Evolutionary conservation across 441 rosid genomes (phyloP).

Genomic region (Breynia disticha): DNA sequence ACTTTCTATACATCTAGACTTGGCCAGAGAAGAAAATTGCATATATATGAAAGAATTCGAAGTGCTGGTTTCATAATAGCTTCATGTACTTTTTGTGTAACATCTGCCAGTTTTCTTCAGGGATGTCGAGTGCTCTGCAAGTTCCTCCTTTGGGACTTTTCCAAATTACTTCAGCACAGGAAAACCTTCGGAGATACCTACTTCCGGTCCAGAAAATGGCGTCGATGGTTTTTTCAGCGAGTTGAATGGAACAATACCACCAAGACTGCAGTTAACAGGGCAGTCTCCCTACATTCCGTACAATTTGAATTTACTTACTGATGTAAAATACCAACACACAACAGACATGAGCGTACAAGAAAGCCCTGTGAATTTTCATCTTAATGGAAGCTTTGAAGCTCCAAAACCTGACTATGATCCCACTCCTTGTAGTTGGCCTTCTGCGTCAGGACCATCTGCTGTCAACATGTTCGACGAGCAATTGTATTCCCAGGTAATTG

Average conservation of each 20-base stretch:
- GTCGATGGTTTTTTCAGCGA: conserved; percentile 51
- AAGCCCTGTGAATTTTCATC: conserved; percentile 42
- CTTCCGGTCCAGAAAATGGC: conserved; percentile 56
- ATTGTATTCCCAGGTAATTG: conserved; percentile 46
- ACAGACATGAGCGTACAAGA: conserved; percentile 42
- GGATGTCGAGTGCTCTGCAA: conserved; percentile 72
- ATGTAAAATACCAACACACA: conserved; percentile 38
- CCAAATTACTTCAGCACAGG: conserved; percentile 56
- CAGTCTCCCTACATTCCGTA: conserved; percentile 38
- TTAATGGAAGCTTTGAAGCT: conserved; percentile 48
- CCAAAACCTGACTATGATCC: conserved; percentile 38
- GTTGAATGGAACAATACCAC: conserved; percentile 34
- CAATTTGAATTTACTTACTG: conserved; percentile 40
- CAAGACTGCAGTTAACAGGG: conserved; percentile 40
- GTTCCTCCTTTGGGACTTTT: conserved; percentile 71
- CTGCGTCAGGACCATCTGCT: conserved; percentile 46
- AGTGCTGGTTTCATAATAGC: too few species aligned
- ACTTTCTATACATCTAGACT: too few species aligned
- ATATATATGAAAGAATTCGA: too few species aligned
- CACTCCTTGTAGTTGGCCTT: conserved; percentile 48
- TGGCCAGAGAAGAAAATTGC: too few species aligned
- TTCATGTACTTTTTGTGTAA: neutral
- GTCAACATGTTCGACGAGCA: conserved; percentile 49
- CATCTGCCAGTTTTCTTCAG: conserved; percentile 22
- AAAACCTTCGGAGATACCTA: conserved; percentile 52